phyloP scores from a whole-genome alignment of 129 eudicot species.

The Helichrysum umbraculigerum region DNA sequence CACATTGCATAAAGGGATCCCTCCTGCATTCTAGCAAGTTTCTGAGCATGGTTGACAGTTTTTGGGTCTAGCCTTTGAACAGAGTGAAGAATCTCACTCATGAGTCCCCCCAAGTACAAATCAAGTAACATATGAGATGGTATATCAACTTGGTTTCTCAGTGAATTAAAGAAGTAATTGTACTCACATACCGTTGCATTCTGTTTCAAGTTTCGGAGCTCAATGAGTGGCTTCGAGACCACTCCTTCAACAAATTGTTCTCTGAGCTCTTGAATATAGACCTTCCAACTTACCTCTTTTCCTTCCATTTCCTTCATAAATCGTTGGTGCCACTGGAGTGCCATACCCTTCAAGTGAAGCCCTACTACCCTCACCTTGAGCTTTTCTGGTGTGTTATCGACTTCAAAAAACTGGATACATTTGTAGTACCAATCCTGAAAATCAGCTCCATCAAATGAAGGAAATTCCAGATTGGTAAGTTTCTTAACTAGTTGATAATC shows the following conservation, averaged over 20 bases:
- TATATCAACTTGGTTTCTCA: too few species aligned
- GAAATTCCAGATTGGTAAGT: neutral
- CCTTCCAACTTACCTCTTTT: neutral
- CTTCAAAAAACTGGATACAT: neutral
- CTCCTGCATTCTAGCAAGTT: too few species aligned
- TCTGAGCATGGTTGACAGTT: too few species aligned
- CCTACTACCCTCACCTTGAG: neutral
- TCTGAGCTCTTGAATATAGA: neutral
- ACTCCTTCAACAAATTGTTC: slow-evolving; percentile 8
- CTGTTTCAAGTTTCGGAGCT: too few species aligned
- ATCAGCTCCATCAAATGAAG: neutral
- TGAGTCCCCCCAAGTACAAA: too few species aligned
- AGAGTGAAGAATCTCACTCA: too few species aligned
- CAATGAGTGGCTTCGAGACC: neutral
- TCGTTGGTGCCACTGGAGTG: neutral
- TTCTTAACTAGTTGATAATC: neutral
- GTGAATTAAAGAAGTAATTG: too few species aligned
- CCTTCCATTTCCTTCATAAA: slow-evolving; percentile 8
- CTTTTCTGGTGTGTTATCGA: neutral
- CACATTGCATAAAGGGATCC: too few species aligned
- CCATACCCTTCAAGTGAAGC: neutral
- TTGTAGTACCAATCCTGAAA: slow-evolving; percentile 1
- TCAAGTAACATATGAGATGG: too few species aligned
- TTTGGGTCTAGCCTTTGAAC: too few species aligned
- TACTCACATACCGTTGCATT: too few species aligned